Base-by-base conservation (phyloP, 257 asterid species). In the Penstemon newberryi region DNA sequence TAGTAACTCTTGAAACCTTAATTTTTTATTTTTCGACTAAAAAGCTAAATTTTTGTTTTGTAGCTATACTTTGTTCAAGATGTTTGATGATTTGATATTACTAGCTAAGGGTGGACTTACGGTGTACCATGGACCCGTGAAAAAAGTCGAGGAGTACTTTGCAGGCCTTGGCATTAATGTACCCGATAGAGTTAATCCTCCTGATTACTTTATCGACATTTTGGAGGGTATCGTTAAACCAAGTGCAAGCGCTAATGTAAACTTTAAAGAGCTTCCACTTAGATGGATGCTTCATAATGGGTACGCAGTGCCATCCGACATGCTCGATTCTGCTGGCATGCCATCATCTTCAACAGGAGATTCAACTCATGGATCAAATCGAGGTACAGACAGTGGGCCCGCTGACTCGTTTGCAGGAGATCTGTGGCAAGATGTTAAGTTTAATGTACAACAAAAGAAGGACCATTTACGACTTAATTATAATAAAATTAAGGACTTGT, bases 231-330 rank as follows among this genome's bases (percentile, higher is more conserved):
- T 94, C 44, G 78, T 83, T 8, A 91, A 94, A 76, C 89, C 81
- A 7, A 75, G 56, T 37, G 72, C 85, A 42, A 79, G 72, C 67
- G 63, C 96, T 6, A 83, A 81, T 42, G 86, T 94, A 18, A 89
- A 81, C 55, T 84, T 66, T 60, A 91, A 87, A 78, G 99, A 94
- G 71, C 97, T 94, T 70, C 97, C 99, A 61, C 84, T 94, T 0
- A 85, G 97, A 77, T 94, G 99, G 99, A 85, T 94, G 97, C 95
- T 91, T 74, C 99, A 91, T 60, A 94, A 94, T 33, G 97, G 99
- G 6, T 94, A 94, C 59, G 85, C 99, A 36, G 91, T 94, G 59
- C 99, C 99, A 4, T 84, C 96, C 1, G 99, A 94, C 66, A 89
- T 94, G 96, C 80, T 91, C 8, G 91, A 89, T 66, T 74, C 96